Evolutionary conservation across 768 basidiomycete genomes (phyloP), one percentile per base, ranked within the genome.

Genomic region (Polyporus arcularius): DNA sequence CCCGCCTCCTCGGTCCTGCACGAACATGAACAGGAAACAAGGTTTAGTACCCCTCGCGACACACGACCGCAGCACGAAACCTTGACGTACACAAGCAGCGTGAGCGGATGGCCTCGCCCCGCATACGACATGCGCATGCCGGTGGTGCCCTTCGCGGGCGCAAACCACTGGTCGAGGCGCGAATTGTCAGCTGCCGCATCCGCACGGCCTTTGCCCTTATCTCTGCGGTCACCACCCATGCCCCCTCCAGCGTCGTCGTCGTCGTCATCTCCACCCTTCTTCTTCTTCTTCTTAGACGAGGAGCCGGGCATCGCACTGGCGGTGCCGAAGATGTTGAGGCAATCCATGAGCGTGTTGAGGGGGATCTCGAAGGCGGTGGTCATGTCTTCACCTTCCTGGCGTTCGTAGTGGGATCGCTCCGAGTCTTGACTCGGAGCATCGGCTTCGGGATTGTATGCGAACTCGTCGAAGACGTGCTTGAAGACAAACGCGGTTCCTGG

Each of bases 271-370:
- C 35, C 35, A 11, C 35, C 35, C 35, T 76, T 81, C 48, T 75
- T 78, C 57, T 75, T 79, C 68, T 78, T 84, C 64, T 75, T 78
- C 63, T 79, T 80, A 68, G 50, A 55, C 63, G 55, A 67, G 35
- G 74, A 69, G 41, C 78, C 73, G 9, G 57, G 48, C 18, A 48
- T 48, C 11, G 55, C 42, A 4, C 74, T 73, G 1, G 90, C 92
- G 11, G 94, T 91, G 31, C 96, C 96, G 68, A 96, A 98, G 57
- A 98, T 88, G 68, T 96, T 96, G 35, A 99, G 79, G 68, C 92
- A 95, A 64, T 97, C 94, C 61, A 97, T 83, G 53, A 98, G 76
- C 3, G 87, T 88, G 70, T 85, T 83, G 41, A 99, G 83, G 2
- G 90, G 89, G 57, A 99, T 82, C 72, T 96, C 93, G 68, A 98